Conservation (phyloP, 352 stramenopile species). For the Sclerospora graminicola region DNA sequence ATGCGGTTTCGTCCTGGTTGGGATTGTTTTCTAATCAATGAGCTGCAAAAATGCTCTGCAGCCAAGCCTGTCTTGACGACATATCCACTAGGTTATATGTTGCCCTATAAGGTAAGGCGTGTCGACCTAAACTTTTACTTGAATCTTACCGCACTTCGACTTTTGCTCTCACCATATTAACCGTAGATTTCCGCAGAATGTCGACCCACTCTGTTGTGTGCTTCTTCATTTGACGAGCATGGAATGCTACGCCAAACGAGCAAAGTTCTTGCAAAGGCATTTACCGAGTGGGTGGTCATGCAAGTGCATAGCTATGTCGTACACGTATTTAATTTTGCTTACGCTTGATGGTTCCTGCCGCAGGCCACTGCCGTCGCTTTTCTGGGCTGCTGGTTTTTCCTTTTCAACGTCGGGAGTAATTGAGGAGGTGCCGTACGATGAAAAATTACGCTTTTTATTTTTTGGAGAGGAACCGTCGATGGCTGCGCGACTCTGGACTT, state of each 20-base stretch:
- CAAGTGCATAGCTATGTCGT: neutral
- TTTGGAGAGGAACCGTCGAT: constrained; percentile 92
- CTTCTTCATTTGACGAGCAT: constrained; percentile 38
- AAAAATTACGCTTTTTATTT: constrained; percentile 81
- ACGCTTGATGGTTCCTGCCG: neutral
- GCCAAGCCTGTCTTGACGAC: constrained; percentile 85
- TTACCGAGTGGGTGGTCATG: constrained; percentile 14
- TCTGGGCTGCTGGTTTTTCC: constrained; percentile 69
- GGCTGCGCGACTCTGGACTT: constrained; percentile 85
- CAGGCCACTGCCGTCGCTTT: constrained; percentile 46
- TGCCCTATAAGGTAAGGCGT: too few species aligned
- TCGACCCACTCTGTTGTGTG: constrained; percentile 52
- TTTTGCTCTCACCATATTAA: neutral
- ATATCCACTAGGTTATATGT: constrained; percentile 85
- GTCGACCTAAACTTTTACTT: too few species aligned
- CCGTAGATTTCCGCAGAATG: constrained; percentile 32
- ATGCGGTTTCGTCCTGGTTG: constrained; percentile 82
- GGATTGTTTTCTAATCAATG: constrained; percentile 85
- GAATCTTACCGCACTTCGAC: neutral
- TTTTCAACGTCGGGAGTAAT: constrained; percentile 47
- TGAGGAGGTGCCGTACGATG: constrained; percentile 80
- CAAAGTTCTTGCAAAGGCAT: constrained; percentile 4
- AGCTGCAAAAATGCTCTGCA: constrained; percentile 38
- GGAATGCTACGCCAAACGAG: too few species aligned
- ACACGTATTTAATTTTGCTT: neutral